phyloP scores from a whole-genome alignment of 2,329 filamentous ascomycete genomes.

The Diaporthe batatas region DNA sequence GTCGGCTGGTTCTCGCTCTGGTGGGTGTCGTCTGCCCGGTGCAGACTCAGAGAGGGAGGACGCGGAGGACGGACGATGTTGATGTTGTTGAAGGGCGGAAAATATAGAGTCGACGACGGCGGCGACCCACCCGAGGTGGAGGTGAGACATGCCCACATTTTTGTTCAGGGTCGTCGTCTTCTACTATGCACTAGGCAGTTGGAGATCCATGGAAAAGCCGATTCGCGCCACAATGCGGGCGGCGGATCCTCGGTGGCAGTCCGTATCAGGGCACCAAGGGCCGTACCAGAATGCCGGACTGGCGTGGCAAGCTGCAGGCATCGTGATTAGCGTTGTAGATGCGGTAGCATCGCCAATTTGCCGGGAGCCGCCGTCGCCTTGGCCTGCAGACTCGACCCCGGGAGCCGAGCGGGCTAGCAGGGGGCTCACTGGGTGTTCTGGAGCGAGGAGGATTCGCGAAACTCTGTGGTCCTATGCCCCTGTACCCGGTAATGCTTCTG shows the following conservation, averaged over 20 bases:
- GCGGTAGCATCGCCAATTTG: slow-evolving; percentile 15
- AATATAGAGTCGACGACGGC: not conserved
- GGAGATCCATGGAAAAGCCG: not conserved
- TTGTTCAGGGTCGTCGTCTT: no score
- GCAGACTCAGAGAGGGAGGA: not conserved
- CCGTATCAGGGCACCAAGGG: slow-evolving; percentile 10
- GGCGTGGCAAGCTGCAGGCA: slow-evolving; percentile 15
- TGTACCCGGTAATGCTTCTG: slow-evolving; percentile 32
- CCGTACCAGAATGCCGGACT: slow-evolving; percentile 30
- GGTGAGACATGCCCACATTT: slow-evolving; percentile 7
- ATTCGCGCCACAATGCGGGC: no score
- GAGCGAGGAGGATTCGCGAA: not conserved
- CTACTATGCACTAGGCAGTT: no score
- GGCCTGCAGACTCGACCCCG: slow-evolving; percentile 19
- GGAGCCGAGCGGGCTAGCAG: not conserved
- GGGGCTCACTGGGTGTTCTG: not conserved
- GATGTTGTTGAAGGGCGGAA: not conserved
- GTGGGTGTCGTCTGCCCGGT: not conserved
- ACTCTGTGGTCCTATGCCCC: not conserved
- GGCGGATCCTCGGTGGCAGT: not conserved
- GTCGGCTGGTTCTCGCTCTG: not conserved
- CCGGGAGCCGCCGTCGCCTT: slow-evolving; percentile 31
- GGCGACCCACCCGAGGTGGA: not conserved
- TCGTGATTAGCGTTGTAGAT: slow-evolving; percentile 19
- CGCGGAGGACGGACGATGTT: not conserved